Conservation (phyloP, 345 rosid species). For the Euphorbia pulcherrima region DNA sequence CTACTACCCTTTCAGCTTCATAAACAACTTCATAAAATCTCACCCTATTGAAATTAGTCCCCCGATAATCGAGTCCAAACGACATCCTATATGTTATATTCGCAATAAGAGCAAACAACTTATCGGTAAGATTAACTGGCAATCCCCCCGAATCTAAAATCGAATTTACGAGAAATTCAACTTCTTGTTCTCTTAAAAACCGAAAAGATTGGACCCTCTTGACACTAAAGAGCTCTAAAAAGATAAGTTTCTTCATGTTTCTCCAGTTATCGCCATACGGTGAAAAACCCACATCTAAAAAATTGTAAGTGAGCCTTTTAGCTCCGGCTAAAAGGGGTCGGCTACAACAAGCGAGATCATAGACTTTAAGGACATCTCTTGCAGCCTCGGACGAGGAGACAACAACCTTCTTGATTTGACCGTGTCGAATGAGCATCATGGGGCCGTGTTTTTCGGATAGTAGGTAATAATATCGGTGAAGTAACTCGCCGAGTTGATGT, state of each 20-base stretch:
- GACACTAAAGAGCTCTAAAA: conserved; percentile 20
- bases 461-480: not conserved
- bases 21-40: conserved; percentile 32
- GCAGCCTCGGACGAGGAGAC: conserved; percentile 28
- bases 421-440: conserved; percentile 16
- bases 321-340: conserved; percentile 11
- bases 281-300: conserved; percentile 17
- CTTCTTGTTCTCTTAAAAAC: conserved; percentile 5
- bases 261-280: conserved; percentile 21
- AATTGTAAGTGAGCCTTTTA: conserved; percentile 16
- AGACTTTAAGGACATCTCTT: conserved; percentile 19
- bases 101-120: conserved; percentile 1
- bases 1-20: conserved; percentile 23
- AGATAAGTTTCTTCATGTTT: conserved; percentile 5
- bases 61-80: conserved; percentile 8
- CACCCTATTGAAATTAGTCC: conserved; percentile 23
- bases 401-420: not conserved
- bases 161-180: not conserved
- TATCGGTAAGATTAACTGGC: conserved; percentile 14
- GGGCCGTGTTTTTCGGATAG: conserved; percentile 21
- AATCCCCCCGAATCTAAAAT: conserved; percentile 1
- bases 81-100: conserved; percentile 12
- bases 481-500: conserved; percentile 14
- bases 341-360: conserved; percentile 20
- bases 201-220: conserved; percentile 23